Evolutionary conservation across 2,329 filamentous ascomycete species (phyloP), one percentile per base, ranked within the genome.

Genomic region (Penicillium polonicum): DNA sequence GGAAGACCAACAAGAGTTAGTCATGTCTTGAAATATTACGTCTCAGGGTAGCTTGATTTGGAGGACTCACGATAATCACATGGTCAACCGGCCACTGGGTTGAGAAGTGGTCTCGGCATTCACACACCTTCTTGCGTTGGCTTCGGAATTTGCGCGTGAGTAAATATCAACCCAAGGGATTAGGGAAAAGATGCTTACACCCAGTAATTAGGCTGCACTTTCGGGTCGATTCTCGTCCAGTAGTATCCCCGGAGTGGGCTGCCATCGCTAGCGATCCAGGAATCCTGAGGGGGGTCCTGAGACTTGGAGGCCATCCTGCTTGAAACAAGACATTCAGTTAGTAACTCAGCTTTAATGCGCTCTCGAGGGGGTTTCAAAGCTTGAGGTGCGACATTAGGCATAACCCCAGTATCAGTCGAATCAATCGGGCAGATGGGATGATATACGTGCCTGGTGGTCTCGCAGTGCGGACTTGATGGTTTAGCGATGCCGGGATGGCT

Each of bases 11-110:
- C 29, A n/a, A 48, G 31, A 25, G 31, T 48, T 13, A 48, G 31
- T 7, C 19, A 48, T 21, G 5, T 33, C 29, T 46, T 46, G 8
- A 23, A 23, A 25, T 17, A 10, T 35, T 35, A 25, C 15, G 9
- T n/a, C 15, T n/a, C 17, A 5, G 19, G 13, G 19, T n/a, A 25
- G 10, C n/a, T 48, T n/a, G 31, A 12, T 48, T 25, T 48, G 2
- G 15, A n/a, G 17, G n/a, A n/a, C 45, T 25, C 31, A 48, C 45
- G 10, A 48, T 25, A 21, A 48, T 10, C 45, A n/a, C 45, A 48
- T 48, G 45, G 31, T 48, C 45, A 25, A 48, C 45, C 9, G 45
- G 45, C 45, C 45, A 48, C 45, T 48, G 45, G 45, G 45, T 5
- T 48, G 45, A n/a, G 45, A 25, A 25, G 21, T 48, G 45, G 15